phyloP scores from a whole-genome alignment of 2,329 filamentous ascomycete genomes.

The Didymella exigua region DNA sequence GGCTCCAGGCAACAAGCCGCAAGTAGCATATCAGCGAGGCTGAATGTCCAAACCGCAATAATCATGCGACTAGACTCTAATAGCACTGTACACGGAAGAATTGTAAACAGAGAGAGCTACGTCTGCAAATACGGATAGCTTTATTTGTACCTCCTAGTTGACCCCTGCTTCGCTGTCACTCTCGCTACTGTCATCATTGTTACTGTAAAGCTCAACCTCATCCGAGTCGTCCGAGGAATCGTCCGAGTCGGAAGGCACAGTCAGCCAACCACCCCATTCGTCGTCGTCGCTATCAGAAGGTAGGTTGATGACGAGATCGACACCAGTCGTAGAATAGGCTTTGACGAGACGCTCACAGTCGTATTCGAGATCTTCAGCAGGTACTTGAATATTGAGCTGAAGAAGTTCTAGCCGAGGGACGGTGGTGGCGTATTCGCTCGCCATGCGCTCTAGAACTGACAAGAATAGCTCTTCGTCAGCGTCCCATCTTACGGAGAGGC shows the following conservation, averaged over 20 bases:
- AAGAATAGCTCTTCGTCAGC: slow-evolving; percentile 14
- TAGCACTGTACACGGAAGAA: no score
- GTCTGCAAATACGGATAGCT: no score
- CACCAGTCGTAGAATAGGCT: slow-evolving; percentile 4
- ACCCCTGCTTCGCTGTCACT: background rate
- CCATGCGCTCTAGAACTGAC: slow-evolving; percentile 23
- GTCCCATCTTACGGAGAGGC: slow-evolving; percentile 7
- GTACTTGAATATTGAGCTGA: slow-evolving; percentile 8
- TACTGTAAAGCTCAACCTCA: slow-evolving; percentile 24
- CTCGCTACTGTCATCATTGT: background rate
- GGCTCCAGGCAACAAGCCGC: no score
- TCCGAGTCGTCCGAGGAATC: slow-evolving; percentile 24
- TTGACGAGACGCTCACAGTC: slow-evolving; percentile 20
- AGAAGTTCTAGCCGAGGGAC: slow-evolving; percentile 17
- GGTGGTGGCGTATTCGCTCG: slow-evolving; percentile 3
- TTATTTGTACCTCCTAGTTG: no score
- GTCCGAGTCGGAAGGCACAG: slow-evolving; percentile 15
- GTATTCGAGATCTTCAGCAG: slow-evolving; percentile 8
- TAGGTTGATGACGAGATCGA: slow-evolving; percentile 18
- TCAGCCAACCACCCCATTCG: slow-evolving; percentile 12
- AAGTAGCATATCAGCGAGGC: no score
- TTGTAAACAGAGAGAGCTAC: no score
- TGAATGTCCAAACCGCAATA: no score
- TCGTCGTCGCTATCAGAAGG: slow-evolving; percentile 8
- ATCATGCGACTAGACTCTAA: no score